Conservation (phyloP, 805 yeast genomes). For the Metschnikowia cubensis region DNA sequence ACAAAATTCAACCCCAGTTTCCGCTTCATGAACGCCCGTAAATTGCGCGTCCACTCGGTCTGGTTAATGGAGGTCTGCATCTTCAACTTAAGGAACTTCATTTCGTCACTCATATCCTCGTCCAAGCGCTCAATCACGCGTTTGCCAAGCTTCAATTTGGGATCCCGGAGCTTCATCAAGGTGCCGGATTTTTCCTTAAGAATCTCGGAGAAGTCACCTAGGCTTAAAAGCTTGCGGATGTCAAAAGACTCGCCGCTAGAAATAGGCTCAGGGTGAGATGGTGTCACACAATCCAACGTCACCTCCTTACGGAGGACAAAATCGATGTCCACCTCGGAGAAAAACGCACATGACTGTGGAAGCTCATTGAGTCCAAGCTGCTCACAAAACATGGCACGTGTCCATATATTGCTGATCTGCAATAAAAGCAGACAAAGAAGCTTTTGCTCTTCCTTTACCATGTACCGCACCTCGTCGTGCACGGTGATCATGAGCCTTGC, state of each 20-base stretch:
- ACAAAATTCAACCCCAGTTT: conserved; percentile 2
- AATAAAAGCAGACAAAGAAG: conserved; percentile 76
- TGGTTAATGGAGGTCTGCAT: conserved; percentile 27
- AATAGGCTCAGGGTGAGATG: conserved; percentile 64
- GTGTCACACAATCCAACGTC: conserved; percentile 85
- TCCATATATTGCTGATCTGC: conserved; percentile 92
- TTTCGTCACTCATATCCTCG: conserved; percentile 14
- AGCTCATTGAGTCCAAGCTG: conserved; percentile 84
- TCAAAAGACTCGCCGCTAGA: conserved; percentile 76
- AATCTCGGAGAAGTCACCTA: conserved; percentile 12
- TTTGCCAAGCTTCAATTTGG: conserved; percentile 11
- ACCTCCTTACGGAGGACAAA: conserved; percentile 88
- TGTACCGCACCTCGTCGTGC: conserved; percentile 89
- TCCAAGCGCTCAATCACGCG: conserved; percentile 17
- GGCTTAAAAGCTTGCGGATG: conserved; percentile 49
- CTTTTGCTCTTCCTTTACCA: conserved; percentile 69
- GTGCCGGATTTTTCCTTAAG: conserved; percentile 10
- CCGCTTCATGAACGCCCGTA: conserved; percentile 15
- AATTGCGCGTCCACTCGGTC: conserved; percentile 24
- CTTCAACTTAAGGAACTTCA: conserved; percentile 22
- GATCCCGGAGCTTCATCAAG: conserved; percentile 11
- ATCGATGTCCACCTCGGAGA: conserved; percentile 91
- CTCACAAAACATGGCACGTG: conserved; percentile 91
- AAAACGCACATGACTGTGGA: conserved; percentile 95
- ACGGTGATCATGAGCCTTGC: conserved; percentile 84